Conservation (phyloP, 345 rosid species). For the Dipteronia dyeriana region DNA sequence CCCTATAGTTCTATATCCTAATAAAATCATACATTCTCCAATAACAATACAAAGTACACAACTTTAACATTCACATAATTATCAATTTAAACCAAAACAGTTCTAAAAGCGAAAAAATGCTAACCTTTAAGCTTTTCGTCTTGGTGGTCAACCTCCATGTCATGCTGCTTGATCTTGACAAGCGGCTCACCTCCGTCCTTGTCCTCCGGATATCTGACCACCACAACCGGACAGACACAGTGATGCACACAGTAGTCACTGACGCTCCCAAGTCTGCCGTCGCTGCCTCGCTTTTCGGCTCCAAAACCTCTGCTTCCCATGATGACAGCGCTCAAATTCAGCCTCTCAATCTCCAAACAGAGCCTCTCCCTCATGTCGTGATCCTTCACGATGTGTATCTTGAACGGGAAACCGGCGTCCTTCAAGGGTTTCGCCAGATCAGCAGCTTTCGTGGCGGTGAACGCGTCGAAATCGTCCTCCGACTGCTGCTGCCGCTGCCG, state of each 20-base stretch:
- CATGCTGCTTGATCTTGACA: slow-evolving; percentile 37
- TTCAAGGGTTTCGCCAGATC: slow-evolving; percentile 84
- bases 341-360: slow-evolving; percentile 82
- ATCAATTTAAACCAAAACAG: neutral
- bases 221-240: slow-evolving; percentile 87
- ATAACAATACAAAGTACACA: neutral
- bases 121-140: slow-evolving; percentile 47
- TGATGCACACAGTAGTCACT: slow-evolving; percentile 95
- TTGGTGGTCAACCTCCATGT: slow-evolving; percentile 22
- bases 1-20: neutral
- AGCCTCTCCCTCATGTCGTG: slow-evolving; percentile 97
- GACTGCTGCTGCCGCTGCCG: slow-evolving; percentile 37
- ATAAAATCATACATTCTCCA: neutral
- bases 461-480: slow-evolving; percentile 76
- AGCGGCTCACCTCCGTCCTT: slow-evolving; percentile 47
- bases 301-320: slow-evolving; percentile 94
- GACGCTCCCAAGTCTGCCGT: slow-evolving; percentile 85
- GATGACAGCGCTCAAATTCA: slow-evolving; percentile 72
- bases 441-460: slow-evolving; percentile 61
- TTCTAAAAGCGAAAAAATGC: neutral
- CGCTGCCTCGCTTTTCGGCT: slow-evolving; percentile 73
- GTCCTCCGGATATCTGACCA: slow-evolving; percentile 77
- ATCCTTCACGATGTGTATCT: slow-evolving; percentile 90
- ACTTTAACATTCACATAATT: neutral
- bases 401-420: slow-evolving; percentile 81